These are phyloP conservation scores for Coemansia sp. DNA, from an alignment of 192 early-diverging fungal genomes.

Conservation along the genomic window DNA sequence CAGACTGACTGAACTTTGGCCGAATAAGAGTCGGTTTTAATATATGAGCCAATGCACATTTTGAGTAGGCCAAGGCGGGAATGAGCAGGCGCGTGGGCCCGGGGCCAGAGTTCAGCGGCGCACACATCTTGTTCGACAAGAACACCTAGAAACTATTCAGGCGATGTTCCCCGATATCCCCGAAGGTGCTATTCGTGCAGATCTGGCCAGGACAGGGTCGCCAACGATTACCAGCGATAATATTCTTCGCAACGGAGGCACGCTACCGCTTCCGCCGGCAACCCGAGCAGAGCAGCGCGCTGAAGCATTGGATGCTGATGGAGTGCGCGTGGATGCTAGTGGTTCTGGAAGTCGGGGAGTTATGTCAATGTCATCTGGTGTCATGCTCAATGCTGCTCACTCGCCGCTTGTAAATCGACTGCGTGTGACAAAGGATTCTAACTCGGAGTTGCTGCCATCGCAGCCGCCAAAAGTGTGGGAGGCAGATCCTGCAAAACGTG, in stretches of 20 bases:
- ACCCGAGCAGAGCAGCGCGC: constrained; percentile 26
- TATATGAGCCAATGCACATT: neutral
- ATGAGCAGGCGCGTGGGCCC: constrained; percentile 20
- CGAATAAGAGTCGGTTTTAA: neutral
- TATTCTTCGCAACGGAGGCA: constrained; percentile 64
- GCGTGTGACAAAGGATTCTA: constrained; percentile 24
- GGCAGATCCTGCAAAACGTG: constrained; percentile 33
- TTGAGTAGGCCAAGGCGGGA: constrained; percentile 38
- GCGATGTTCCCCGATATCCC: constrained; percentile 84
- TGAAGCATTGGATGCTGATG: neutral
- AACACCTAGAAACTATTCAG: constrained; percentile 67
- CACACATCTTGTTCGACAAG: constrained; percentile 35
- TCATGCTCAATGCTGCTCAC: constrained; percentile 33
- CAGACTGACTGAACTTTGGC: no score
- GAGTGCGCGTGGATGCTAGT: neutral
- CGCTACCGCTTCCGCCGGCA: constrained; percentile 39
- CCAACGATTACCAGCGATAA: constrained; percentile 81
- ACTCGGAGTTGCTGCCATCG: constrained; percentile 20
- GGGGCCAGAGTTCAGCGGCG: constrained; percentile 26
- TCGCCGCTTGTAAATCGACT: constrained; percentile 44
- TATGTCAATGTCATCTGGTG: constrained; percentile 19
- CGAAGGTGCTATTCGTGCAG: constrained; percentile 68
- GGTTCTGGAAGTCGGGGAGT: neutral
- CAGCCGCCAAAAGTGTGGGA: constrained; percentile 49
- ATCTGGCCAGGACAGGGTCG: constrained; percentile 79